Conservation (phyloP, 2,329 filamentous ascomycete species). For the Lecanicillium sp. region DNA sequence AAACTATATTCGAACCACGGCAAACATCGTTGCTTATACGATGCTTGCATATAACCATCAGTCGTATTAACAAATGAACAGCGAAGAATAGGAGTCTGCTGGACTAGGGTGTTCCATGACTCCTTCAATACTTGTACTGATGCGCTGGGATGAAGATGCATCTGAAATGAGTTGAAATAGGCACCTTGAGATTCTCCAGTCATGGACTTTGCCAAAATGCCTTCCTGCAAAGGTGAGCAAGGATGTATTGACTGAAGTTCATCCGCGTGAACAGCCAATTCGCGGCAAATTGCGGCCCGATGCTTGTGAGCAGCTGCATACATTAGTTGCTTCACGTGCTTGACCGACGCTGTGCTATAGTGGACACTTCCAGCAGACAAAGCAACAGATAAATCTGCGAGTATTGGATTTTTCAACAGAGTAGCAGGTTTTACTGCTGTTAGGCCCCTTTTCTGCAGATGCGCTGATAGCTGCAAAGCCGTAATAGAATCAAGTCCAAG, state of each 20-base stretch:
- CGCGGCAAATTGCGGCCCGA: conserved; percentile 39
- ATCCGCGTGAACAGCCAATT: conserved; percentile 38
- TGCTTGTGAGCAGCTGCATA: conserved; percentile 57
- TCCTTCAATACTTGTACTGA: conserved; percentile 38
- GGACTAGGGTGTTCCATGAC: conserved; percentile 50
- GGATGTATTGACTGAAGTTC: conserved; percentile 68
- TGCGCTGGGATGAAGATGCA: conserved; percentile 39
- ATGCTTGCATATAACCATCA: conserved; percentile 70
- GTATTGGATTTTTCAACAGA: conserved; percentile 54
- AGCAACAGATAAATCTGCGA: conserved; percentile 36
- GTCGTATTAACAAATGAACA: conserved; percentile 64
- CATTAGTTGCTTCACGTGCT: conserved; percentile 51
- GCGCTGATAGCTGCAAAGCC: conserved; percentile 59
- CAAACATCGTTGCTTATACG: conserved; percentile 35
- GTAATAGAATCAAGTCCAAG: conserved; percentile 85
- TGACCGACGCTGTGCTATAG: conserved; percentile 16
- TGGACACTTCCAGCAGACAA: conserved; percentile 16
- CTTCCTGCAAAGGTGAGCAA: conserved; percentile 79
- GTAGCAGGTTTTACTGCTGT: conserved; percentile 50
- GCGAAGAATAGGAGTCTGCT: conserved; percentile 55
- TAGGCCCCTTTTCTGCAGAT: conserved; percentile 57
- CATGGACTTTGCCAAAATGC: conserved; percentile 60
- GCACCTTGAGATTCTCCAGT: conserved; percentile 49
- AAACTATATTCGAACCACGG: conserved; percentile 34
- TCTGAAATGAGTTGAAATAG: conserved; percentile 72